Evolutionary conservation across 2,329 filamentous ascomycete genomes (phyloP).

Genomic region (Nemania sp.): DNA sequence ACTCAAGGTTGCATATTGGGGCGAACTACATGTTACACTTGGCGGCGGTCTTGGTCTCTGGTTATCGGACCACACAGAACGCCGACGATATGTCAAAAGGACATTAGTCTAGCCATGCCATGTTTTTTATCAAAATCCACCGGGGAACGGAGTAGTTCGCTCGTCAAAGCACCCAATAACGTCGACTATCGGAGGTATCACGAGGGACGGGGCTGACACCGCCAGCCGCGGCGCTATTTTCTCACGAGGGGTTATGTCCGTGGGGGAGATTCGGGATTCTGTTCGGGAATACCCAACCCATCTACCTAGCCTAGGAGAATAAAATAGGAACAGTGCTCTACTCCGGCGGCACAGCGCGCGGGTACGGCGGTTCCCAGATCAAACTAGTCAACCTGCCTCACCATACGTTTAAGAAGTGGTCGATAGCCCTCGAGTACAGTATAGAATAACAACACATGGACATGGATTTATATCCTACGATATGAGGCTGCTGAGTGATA

Average conservation of each 20-base stretch:
- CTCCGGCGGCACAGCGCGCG: slow-evolving; percentile 14
- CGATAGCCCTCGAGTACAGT: background rate
- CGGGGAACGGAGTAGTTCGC: background rate
- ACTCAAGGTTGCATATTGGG: slow-evolving; percentile 10
- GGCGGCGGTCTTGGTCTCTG: background rate
- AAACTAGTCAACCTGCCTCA: background rate
- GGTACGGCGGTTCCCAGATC: background rate
- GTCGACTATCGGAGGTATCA: slow-evolving; percentile 25
- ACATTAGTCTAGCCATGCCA: background rate
- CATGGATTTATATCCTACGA: background rate
- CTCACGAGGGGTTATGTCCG: slow-evolving; percentile 11
- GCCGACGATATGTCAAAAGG: background rate
- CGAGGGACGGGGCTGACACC: slow-evolving; percentile 18
- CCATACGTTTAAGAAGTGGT: background rate
- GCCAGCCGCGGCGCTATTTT: slow-evolving; percentile 8
- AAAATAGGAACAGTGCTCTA: background rate
- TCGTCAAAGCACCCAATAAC: slow-evolving; percentile 14
- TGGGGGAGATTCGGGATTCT: slow-evolving; percentile 5
- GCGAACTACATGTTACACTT: slow-evolving; percentile 1
- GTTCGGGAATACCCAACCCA: background rate
- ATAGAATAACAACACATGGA: background rate
- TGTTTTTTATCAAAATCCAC: background rate
- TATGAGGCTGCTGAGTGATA: background rate
- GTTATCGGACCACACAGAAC: background rate
- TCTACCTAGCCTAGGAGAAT: background rate